Conservation (phyloP, 345 rosid species). For the Euphorbia tirucalli region DNA sequence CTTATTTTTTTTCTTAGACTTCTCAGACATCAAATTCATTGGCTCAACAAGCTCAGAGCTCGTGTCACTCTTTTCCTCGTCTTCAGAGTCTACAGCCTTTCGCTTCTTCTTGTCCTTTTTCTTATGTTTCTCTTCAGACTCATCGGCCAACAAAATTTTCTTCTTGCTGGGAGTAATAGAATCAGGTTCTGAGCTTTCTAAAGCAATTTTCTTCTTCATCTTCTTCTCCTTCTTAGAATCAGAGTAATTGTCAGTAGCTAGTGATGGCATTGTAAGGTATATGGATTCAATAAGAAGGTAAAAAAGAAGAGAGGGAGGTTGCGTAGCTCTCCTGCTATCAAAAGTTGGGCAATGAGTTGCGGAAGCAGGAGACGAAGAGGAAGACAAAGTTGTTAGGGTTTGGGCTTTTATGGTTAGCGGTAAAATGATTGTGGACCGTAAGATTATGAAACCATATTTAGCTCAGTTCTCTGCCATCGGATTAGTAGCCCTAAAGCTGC, state of each 20-base stretch:
- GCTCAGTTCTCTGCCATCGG: conserved; percentile 22
- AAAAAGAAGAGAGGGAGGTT: background rate
- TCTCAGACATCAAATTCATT: conserved; percentile 25
- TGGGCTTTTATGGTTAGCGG: conserved; percentile 18
- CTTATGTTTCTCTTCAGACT: conserved; percentile 13
- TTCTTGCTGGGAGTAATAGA: conserved; percentile 8
- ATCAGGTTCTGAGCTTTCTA: conserved; percentile 36
- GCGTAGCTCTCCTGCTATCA: conserved; percentile 31
- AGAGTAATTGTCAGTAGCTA: conserved; percentile 25
- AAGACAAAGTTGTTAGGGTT: conserved; percentile 26
- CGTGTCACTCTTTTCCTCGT: conserved; percentile 55
- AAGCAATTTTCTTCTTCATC: conserved; percentile 60
- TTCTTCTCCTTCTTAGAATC: conserved; percentile 47
- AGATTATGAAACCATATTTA: conserved; percentile 23
- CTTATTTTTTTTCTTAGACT: conserved; percentile 46
- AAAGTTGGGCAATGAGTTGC: conserved; percentile 22
- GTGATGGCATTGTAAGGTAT: conserved; percentile 49
- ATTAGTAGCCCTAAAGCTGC: conserved; percentile 6
- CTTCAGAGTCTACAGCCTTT: conserved; percentile 46
- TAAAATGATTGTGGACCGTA: conserved; percentile 27
- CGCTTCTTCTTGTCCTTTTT: conserved; percentile 57
- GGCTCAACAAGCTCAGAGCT: conserved; percentile 72
- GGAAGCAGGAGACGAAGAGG: conserved; percentile 39
- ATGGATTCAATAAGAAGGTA: background rate
- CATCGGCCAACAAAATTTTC: background rate